A percentile compares a stretch with the other conserved stretches of the same genome.
These are phyloP conservation scores for Colletotrichum sp. DNA, from an alignment of 2,329 filamentous ascomycete genomes.

Conservation along the genomic window DNA sequence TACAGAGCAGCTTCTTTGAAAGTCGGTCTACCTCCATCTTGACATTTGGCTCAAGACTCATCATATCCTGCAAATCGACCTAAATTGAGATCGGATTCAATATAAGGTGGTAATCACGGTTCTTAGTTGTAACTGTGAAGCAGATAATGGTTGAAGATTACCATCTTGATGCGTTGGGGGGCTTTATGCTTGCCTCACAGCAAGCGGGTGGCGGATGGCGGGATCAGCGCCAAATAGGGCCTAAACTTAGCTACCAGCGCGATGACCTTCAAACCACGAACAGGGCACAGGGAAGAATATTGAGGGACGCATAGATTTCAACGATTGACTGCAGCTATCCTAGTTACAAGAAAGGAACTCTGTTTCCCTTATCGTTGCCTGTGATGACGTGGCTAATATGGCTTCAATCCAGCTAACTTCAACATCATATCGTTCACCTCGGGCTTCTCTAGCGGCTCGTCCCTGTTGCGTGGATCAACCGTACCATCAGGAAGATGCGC, in stretches of 20 bases:
- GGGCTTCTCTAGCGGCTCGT: neutral
- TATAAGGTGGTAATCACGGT: neutral
- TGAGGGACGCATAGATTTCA: neutral
- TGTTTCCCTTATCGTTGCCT: neutral
- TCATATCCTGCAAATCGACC: neutral
- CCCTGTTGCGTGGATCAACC: neutral
- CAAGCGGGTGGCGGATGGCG: neutral
- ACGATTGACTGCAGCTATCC: rapidly evolving
- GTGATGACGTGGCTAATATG: neutral
- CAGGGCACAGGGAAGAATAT: neutral
- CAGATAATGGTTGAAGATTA: neutral
- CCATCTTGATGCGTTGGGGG: neutral
- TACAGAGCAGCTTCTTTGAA: neutral
- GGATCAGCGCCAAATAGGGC: neutral
- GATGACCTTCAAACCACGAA: neutral
- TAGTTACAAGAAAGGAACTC: rapidly evolving
- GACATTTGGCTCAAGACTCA: neutral
- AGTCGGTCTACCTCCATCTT: neutral
- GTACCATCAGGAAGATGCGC: neutral
- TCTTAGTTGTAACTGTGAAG: neutral
- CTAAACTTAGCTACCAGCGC: too few relatives aligned
- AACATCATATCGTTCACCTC: neutral
- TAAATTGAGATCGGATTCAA: neutral
- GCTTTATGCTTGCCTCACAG: neutral
- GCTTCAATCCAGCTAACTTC: neutral